Base-by-base conservation (phyloP, 169 alveolate genomes). In the Babesia sp. region DNA sequence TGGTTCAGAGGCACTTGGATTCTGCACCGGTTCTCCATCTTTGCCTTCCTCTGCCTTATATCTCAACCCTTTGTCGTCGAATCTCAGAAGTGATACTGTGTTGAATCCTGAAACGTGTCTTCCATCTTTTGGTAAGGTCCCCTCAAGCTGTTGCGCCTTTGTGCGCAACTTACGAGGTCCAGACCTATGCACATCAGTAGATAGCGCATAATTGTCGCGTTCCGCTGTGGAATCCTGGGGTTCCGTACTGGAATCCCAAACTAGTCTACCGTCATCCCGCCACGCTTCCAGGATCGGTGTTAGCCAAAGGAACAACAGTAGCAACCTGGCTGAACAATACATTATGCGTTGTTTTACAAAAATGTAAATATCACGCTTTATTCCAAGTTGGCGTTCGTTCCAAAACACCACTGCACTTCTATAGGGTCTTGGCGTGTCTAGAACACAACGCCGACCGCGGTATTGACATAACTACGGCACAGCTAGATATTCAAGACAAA, bases 161-260 rank as follows among this genome's bases (percentile, higher is more conserved):
- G 7, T 7, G 45, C 44, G 44, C 1, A 14, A 14, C 33, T 61
- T 39, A 16, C 71, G 54, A 28, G 20, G n/a, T 20, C 6, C 39
- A 58, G 18, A 12, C 22, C 9, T 7, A 7, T 8, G 22, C 11
- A 24, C 18, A 34, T 59, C 1, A 2, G 24, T 34, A 20, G 37
- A 0, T 8, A 20, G 28, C 6, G 20, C 11, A 22, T 45, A 1
- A 33, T 8, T 36, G 14, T 29, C 63, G 14, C 2, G 12, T 0
- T n/a, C 36, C 2, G 36, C 20, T 37, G 22, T 33, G 37, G 74
- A 64, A 64, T 64, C 74, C 74, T 45, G 59, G 41, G 42, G 12
- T 1, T 12, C 37, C 0, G n/a, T 34, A 36, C 22, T 31, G 53
- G 44, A 45, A 46, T 64, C 63, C 45, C 7, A 2, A 1, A 29